A percentile compares a stretch with the other conserved stretches of the same genome.
phyloP scores from a whole-genome alignment of 441 rosid species.

The Populus trichocarpa region DNA sequence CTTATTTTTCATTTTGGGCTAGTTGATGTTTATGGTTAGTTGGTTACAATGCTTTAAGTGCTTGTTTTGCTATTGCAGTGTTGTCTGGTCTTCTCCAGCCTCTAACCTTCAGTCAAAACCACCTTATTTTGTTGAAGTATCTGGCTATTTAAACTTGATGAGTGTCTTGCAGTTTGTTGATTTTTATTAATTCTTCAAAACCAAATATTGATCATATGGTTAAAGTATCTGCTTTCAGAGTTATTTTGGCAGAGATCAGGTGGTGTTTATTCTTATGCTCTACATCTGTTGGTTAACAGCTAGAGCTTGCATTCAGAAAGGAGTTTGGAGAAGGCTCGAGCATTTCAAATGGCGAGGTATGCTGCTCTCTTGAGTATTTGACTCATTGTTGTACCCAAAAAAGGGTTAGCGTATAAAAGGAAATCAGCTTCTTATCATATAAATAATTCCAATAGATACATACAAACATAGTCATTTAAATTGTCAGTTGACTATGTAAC shows the following conservation, averaged over 20 bases:
- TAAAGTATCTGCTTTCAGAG: not conserved
- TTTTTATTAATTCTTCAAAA: not conserved
- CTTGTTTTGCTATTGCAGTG: not conserved
- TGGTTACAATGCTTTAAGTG: not conserved
- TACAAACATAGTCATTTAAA: not conserved
- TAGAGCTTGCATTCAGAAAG: slow-evolving; percentile 69
- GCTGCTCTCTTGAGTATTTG: slow-evolving; percentile 6
- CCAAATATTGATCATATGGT: not conserved
- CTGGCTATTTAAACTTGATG: not conserved
- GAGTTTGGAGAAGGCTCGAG: slow-evolving; percentile 52
- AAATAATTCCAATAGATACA: not conserved
- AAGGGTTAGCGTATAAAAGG: not conserved
- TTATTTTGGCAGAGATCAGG: slow-evolving; percentile 1
- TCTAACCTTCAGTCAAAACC: not conserved
- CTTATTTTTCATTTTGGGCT: not conserved
- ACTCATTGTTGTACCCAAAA: not conserved
- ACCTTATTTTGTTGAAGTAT: not conserved
- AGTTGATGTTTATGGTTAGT: not conserved
- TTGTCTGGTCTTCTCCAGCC: not conserved
- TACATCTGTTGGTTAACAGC: slow-evolving; percentile 42
- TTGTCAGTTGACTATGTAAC: not conserved
- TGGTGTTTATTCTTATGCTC: slow-evolving; percentile 2
- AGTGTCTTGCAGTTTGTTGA: not conserved
- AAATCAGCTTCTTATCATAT: not conserved
- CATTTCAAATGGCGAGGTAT: slow-evolving; percentile 59